phyloP scores from a whole-genome alignment of 139 green algal species.

The Haematococcus lacustris region DNA sequence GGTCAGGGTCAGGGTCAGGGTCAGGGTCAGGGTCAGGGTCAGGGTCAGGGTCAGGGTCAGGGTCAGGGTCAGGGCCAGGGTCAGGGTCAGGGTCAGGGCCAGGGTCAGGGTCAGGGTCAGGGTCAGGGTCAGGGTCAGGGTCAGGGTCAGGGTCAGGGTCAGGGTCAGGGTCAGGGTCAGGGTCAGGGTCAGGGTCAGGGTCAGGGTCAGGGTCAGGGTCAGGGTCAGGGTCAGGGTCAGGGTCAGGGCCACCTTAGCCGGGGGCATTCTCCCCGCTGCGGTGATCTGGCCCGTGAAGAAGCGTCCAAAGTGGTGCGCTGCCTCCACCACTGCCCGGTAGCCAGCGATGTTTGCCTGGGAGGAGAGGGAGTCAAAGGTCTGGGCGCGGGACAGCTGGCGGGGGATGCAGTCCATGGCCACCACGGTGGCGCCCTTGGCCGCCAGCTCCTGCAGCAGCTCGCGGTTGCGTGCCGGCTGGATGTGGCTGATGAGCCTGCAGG shows the following conservation, averaged over 20 bases:
- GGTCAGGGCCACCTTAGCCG: constrained; percentile 62
- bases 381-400: constrained; percentile 61
- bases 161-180: too few relatives aligned
- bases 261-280: constrained; percentile 68
- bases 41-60: too few relatives aligned
- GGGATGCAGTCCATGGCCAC: constrained; percentile 90
- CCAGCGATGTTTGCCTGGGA: constrained; percentile 86
- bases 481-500: constrained; percentile 62
- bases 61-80: too few relatives aligned
- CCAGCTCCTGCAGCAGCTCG: constrained; percentile 61
- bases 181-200: too few relatives aligned
- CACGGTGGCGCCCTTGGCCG: constrained; percentile 53
- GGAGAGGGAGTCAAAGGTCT: constrained; percentile 76
- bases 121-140: too few relatives aligned
- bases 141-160: too few relatives aligned
- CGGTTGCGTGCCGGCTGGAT: constrained; percentile 74
- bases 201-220: too few relatives aligned
- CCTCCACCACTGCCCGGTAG: constrained; percentile 70
- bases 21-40: too few relatives aligned
- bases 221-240: too few relatives aligned
- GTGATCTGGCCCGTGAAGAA: constrained; percentile 91
- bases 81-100: too few relatives aligned
- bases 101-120: too few relatives aligned
- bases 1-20: too few relatives aligned
- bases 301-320: constrained; percentile 65